Evolutionary conservation across 1,284 basidiomycete genomes (phyloP), one percentile per base, ranked within the genome.

Genomic region (Sanguinoderma infundibulare): DNA sequence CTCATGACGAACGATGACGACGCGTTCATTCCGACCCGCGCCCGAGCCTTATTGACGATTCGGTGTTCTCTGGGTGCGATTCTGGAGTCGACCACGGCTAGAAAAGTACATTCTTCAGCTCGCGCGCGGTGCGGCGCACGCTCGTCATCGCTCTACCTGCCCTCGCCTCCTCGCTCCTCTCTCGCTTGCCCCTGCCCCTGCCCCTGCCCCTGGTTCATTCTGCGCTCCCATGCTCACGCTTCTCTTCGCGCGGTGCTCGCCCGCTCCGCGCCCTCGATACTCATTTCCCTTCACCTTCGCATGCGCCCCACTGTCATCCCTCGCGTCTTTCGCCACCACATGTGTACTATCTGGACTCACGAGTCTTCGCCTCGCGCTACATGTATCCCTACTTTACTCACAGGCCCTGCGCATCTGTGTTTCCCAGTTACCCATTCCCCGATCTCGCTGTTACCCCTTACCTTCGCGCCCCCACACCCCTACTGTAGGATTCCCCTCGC

Each of bases 331-430:
- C 40, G 49, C 42, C 26, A 32, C 50, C 49, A 47, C 55, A 24
- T 61, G 64, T 63, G 58, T 66, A 62, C 58, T 60, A 65, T 32
- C 47, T 34, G 30, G 10, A 12, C 30, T 17, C 30, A n/a, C 32
- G 8, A 57, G 56, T 55, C 51, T 55, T 50, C 40, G 28, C 20
- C 56, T 47, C 55, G 50, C 40, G 14, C 50, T 56, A 55, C 64
- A 60, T 65, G 64, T 65, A 65, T 65, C 64, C 59, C 50, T 62
- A 65, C 61, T 59, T 59, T 62, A 65, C 38, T 52, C 53, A 24
- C 22, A 20, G 14, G 51, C 26, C 17, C n/a, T n/a, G 30, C 24
- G 28, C 20, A 12, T 36, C 15, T 22, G 4, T 5, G 28, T 3
- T 40, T 2, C 54, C 39, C 30, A 10, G 52, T 30, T 53, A 40